A percentile compares a stretch with the other conserved stretches of the same genome.
These are phyloP conservation scores for Sporothrix brasiliensis DNA, from an alignment of 2,329 filamentous ascomycete genomes.

Conservation along the genomic window DNA sequence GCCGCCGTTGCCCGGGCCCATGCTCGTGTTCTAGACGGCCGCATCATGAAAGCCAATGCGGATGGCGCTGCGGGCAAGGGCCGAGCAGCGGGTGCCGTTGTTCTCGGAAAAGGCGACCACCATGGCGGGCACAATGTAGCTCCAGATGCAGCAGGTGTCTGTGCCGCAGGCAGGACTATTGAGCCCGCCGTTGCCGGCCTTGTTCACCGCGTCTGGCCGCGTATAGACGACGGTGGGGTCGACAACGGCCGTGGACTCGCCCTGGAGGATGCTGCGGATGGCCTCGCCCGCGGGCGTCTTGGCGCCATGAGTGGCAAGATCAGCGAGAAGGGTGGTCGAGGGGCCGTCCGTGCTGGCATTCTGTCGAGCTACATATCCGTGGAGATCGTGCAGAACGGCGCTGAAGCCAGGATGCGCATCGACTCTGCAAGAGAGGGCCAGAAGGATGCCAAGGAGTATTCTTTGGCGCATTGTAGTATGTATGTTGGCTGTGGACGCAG, in stretches of 20 bases:
- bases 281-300: constrained; percentile 44
- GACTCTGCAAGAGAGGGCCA: not conserved
- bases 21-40: constrained; percentile 46
- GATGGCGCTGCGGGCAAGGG: constrained; percentile 49
- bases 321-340: constrained; percentile 43
- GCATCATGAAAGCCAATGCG: constrained; percentile 54
- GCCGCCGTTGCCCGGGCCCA: constrained; percentile 39
- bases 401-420: constrained; percentile 21
- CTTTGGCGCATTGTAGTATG: not conserved
- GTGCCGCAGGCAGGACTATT: constrained; percentile 38
- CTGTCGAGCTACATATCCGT: not conserved
- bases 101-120: constrained; percentile 41
- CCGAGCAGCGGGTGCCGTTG: constrained; percentile 34
- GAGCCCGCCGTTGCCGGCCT: constrained; percentile 37
- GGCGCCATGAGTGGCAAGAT: constrained; percentile 43
- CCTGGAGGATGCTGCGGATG: constrained; percentile 46
- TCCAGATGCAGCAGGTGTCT: constrained; percentile 47
- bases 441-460: not conserved
- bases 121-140: constrained; percentile 46
- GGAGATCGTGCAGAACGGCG: not conserved
- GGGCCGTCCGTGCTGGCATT: not conserved
- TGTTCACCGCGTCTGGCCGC: constrained; percentile 29
- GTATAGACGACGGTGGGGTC: constrained; percentile 39
- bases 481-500: not conserved
- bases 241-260: constrained; percentile 30